phyloP scores from a whole-genome alignment of 306 rosid genomes.

The Castanospermum australe region DNA sequence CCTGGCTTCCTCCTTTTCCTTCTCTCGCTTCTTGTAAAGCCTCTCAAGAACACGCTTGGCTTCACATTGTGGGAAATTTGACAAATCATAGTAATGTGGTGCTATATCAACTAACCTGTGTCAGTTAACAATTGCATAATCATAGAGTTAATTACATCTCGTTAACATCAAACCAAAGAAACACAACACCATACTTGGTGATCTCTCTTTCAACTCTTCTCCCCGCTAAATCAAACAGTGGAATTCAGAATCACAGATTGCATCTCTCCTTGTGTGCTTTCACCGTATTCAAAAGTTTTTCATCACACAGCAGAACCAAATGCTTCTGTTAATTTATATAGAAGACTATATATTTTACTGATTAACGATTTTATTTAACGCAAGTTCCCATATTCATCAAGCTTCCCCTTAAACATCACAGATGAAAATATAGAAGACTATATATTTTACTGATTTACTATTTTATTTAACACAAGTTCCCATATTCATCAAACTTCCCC shows the following conservation, averaged over 20 bases:
- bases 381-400: neutral
- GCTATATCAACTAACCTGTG: constrained; percentile 83
- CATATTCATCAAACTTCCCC: neutral
- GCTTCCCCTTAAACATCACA: neutral
- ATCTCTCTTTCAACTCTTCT: neutral
- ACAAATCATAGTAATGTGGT: constrained; percentile 77
- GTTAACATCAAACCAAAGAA: neutral
- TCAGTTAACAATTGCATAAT: neutral
- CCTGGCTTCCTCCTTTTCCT: constrained; percentile 58
- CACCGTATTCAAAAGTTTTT: neutral
- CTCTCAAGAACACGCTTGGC: constrained; percentile 84
- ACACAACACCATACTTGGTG: neutral
- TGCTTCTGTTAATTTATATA: neutral
- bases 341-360: neutral
- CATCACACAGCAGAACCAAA: neutral
- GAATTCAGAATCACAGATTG: neutral
- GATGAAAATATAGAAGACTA: neutral
- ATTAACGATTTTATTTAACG: neutral
- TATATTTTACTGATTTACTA: neutral
- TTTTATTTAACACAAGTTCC: neutral
- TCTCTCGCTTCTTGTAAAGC: constrained; percentile 87
- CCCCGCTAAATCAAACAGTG: neutral
- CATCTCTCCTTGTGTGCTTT: neutral
- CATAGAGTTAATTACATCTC: neutral
- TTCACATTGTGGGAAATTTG: constrained; percentile 85